A percentile compares a stretch with the other conserved stretches of the same genome.
Conservation (phyloP, 768 basidiomycete genomes). For the Podaxis sp. region DNA sequence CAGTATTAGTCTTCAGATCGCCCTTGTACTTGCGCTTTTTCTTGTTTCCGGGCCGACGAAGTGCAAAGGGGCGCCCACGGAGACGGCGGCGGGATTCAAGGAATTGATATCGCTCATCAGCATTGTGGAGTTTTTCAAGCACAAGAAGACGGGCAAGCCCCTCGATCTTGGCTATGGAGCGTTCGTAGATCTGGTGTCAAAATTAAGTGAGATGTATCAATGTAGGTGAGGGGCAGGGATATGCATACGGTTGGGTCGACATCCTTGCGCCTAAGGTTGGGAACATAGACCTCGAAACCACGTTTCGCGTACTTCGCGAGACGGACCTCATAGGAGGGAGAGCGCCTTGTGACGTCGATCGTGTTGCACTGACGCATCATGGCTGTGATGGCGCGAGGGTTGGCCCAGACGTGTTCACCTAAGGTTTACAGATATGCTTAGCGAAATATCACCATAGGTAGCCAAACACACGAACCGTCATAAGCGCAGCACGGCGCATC, state of each 20-base stretch:
- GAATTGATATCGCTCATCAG: slow-evolving; percentile 43
- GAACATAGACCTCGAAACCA: slow-evolving; percentile 57
- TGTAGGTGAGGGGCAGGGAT: background rate
- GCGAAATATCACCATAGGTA: background rate
- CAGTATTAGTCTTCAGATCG: slow-evolving; percentile 50
- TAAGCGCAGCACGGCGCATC: slow-evolving; percentile 62
- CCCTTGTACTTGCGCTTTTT: slow-evolving; percentile 46
- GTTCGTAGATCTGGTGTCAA: slow-evolving; percentile 51
- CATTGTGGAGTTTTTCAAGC: slow-evolving; percentile 52
- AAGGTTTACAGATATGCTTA: background rate
- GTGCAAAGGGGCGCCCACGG: slow-evolving; percentile 44
- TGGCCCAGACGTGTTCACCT: slow-evolving; percentile 55
- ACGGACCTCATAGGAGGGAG: slow-evolving; percentile 63
- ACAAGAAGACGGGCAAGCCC: slow-evolving; percentile 63
- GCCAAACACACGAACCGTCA: slow-evolving; percentile 21
- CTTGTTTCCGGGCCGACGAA: slow-evolving; percentile 25
- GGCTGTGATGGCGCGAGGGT: slow-evolving; percentile 56
- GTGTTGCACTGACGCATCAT: slow-evolving; percentile 70
- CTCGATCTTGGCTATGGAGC: slow-evolving; percentile 52
- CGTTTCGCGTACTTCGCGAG: slow-evolving; percentile 56
- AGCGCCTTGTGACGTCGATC: slow-evolving; percentile 59
- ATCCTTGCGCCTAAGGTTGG: slow-evolving; percentile 44
- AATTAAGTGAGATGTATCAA: background rate
- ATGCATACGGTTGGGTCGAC: slow-evolving; percentile 56
- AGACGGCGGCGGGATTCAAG: slow-evolving; percentile 46